These are phyloP conservation scores for Fusarium sp. DNA, from an alignment of 2,329 filamentous ascomycete species.

Conservation along the genomic window DNA sequence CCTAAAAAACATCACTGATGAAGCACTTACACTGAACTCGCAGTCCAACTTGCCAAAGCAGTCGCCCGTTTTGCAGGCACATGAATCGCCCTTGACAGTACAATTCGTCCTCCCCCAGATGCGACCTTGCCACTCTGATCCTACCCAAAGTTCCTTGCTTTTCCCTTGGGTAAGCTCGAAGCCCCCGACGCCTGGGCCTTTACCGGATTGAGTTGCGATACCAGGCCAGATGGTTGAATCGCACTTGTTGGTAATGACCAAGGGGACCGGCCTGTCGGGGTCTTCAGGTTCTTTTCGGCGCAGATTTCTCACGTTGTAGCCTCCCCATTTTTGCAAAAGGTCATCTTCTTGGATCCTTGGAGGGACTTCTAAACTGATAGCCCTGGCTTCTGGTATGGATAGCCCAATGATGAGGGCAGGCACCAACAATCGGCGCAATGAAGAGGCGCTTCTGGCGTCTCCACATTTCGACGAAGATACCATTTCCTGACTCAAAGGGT, in stretches of 20 bases:
- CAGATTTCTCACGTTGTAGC: slow-evolving; percentile 29
- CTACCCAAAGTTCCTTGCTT: slow-evolving; percentile 71
- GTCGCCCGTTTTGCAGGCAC: slow-evolving; percentile 79
- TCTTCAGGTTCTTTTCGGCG: slow-evolving; percentile 29
- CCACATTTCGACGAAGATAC: slow-evolving; percentile 17
- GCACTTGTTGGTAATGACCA: slow-evolving; percentile 79
- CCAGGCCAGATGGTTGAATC: slow-evolving; percentile 79
- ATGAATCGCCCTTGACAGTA: slow-evolving; percentile 74
- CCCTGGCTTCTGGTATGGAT: slow-evolving; percentile 24
- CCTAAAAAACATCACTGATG: not conserved
- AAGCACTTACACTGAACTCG: slow-evolving; percentile 69
- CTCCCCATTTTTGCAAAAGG: slow-evolving; percentile 42
- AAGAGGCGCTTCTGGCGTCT: slow-evolving; percentile 26
- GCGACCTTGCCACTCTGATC: slow-evolving; percentile 81
- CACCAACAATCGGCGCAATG: slow-evolving; percentile 35
- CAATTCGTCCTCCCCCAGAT: slow-evolving; percentile 89
- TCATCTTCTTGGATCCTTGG: slow-evolving; percentile 41
- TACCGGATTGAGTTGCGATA: slow-evolving; percentile 77
- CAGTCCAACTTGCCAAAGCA: slow-evolving; percentile 78
- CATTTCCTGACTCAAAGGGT: slow-evolving; percentile 21
- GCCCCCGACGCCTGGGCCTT: slow-evolving; percentile 72
- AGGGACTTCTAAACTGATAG: slow-evolving; percentile 22
- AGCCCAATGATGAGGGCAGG: slow-evolving; percentile 35
- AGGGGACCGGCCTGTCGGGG: slow-evolving; percentile 57
- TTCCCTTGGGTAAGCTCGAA: slow-evolving; percentile 72